Conservation (phyloP, 441 rosid genomes). For the Populus hybrid region DNA sequence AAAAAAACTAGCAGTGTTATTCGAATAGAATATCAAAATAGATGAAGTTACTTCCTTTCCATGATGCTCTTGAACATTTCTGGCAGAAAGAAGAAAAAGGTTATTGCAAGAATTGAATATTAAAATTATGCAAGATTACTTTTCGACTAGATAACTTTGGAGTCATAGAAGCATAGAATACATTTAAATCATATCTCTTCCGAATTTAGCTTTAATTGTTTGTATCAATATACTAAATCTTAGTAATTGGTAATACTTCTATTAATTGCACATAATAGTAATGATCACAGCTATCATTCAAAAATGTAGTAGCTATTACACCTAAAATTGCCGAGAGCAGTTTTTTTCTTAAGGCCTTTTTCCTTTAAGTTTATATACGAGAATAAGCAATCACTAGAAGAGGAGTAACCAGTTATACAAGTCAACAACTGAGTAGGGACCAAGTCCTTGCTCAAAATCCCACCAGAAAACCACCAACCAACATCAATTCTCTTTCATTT, state of each 20-base stretch:
- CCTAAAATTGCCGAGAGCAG: not conserved
- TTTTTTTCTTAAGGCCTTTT: not conserved
- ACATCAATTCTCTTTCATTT: not conserved
- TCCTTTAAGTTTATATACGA: not conserved
- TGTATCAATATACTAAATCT: not conserved
- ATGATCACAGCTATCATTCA: not conserved
- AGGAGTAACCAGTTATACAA: not conserved
- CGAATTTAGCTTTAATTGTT: not conserved
- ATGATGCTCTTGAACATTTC: slow-evolving; percentile 72
- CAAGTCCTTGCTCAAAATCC: not conserved
- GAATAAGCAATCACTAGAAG: not conserved
- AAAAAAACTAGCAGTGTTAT: not conserved
- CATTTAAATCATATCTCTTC: not conserved
- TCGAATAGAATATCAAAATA: too few relatives aligned
- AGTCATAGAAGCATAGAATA: not conserved
- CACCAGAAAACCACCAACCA: not conserved
- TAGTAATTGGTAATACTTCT: not conserved
- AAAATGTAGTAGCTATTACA: not conserved
- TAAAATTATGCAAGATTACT: not conserved
- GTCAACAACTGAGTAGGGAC: not conserved
- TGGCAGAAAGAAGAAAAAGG: slow-evolving; percentile 32
- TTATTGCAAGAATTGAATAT: not conserved
- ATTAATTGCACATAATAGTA: not conserved
- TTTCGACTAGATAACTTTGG: not conserved
- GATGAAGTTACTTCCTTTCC: slow-evolving; percentile 55